Base-by-base conservation (phyloP, 2,329 filamentous ascomycete genomes). In the Fusarium redolens region DNA sequence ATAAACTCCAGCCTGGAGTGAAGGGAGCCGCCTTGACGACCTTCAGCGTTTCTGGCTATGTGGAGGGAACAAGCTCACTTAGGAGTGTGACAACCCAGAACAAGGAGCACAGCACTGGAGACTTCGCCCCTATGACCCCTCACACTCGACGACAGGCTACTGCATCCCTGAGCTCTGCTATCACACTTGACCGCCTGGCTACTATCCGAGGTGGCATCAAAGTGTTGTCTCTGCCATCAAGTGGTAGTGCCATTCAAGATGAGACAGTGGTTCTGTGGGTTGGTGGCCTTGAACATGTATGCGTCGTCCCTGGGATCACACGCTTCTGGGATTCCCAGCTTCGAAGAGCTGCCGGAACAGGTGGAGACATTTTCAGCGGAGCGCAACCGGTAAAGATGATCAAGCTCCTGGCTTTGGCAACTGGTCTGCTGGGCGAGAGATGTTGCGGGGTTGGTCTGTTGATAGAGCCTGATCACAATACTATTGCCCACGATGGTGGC, bases 111-210 rank as follows among this genome's bases (percentile, higher is more conserved):
- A 83, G 83, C 13, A 79, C 76, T 2, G 83, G 84, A 20, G 89
- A 89, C 40, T 91, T 91, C 70, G 88, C 88, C 14, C 90, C 90
- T 14, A 90, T 91, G 89, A 91, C 90, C 3, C 90, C 90, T 1
- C 88, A 90, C 68, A 89, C 88, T 14, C 84, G 89, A 43, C 86
- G 86, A 43, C 87, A 89, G 66, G 87, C 85, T 8, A 82, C 87
- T 7, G 82, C 83, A 15, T 83, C 84, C 3, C 78, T 85, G 44
- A 82, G 83, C 35, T 80, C 85, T 20, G 80, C 79, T 0, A 79
- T 82, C 11, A 85, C 85, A 0, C 82, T 85, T 9, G 88, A 90
- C 69, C 86, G 86, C 7, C 82, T 90, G 4, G 83, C 86, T 8
- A 80, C 85, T 2, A 83, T 90, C 7, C 84, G 81, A 28, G 89